Evolutionary conservation across 768 basidiomycete species (phyloP).

Genomic region (Leccinum obscurum): DNA sequence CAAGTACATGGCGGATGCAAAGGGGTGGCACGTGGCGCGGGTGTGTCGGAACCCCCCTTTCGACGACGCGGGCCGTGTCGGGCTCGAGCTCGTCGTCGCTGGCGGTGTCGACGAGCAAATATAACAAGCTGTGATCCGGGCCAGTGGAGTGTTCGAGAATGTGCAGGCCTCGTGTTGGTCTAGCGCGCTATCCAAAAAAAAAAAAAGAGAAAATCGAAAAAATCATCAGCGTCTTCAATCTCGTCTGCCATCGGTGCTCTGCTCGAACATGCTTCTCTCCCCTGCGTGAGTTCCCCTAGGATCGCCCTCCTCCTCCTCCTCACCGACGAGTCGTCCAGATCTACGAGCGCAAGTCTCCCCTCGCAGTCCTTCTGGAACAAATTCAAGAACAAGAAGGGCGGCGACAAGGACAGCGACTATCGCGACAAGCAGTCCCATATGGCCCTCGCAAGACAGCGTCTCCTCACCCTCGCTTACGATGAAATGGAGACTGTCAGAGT

Average conservation of each 20-base stretch:
- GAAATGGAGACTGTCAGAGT: conserved; percentile 87
- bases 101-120: not conserved
- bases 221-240: conserved; percentile 21
- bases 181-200: conserved; percentile 28
- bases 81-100: not conserved
- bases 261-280: conserved; percentile 67
- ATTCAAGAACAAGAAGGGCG: conserved; percentile 61
- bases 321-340: conserved; percentile 47
- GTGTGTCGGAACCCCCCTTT: not conserved
- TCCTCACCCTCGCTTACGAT: conserved; percentile 77
- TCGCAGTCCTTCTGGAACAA: conserved; percentile 57
- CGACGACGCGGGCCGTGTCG: conserved; percentile 12
- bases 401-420: conserved; percentile 61
- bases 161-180: conserved; percentile 55
- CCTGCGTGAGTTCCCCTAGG: conserved; percentile 58
- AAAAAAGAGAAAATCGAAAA: conserved; percentile 2
- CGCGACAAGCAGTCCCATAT: conserved; percentile 56
- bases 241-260: conserved; percentile 26
- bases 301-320: not conserved
- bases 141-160: not conserved
- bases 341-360: conserved; percentile 61
- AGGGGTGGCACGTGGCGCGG: conserved; percentile 7
- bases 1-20: not conserved
- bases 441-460: conserved; percentile 71
- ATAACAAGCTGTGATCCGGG: not conserved